phyloP scores from a whole-genome alignment of 441 rosid genomes.

The Mallotus repandus region DNA sequence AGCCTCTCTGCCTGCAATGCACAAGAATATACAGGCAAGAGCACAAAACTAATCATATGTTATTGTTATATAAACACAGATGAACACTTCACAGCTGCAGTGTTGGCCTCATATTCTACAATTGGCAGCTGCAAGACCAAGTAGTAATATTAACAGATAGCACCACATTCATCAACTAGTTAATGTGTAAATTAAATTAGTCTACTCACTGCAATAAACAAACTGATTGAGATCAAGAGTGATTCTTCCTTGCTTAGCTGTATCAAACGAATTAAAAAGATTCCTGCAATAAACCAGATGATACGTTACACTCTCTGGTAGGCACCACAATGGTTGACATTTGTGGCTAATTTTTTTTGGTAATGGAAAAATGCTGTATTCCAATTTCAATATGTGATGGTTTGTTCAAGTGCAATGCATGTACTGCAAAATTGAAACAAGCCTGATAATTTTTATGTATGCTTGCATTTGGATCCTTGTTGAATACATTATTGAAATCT shows the following conservation, averaged over 20 bases:
- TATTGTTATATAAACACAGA: background rate
- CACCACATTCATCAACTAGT: background rate
- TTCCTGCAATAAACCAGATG: constrained; percentile 38
- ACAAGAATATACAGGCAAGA: background rate
- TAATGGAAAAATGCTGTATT: background rate
- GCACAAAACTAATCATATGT: background rate
- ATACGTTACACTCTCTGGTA: background rate
- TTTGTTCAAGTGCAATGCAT: background rate
- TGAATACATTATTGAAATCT: background rate
- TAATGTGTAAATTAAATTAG: background rate
- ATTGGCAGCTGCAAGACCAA: constrained; percentile 52
- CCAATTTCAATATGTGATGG: background rate
- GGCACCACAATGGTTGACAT: too few relatives aligned
- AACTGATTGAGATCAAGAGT: constrained; percentile 66
- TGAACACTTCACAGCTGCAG: background rate
- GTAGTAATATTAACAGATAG: constrained; percentile 1
- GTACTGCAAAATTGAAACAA: background rate
- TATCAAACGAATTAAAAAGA: constrained; percentile 63
- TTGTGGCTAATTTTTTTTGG: too few relatives aligned
- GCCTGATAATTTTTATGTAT: background rate
- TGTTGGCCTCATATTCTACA: constrained; percentile 52
- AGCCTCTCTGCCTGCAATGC: too few relatives aligned
- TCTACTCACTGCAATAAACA: constrained; percentile 60
- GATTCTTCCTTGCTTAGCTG: constrained; percentile 66
- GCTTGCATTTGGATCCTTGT: background rate